Evolutionary conservation across 352 stramenopile species (phyloP).

Genomic region (Globisporangium rhizosaccharum): DNA sequence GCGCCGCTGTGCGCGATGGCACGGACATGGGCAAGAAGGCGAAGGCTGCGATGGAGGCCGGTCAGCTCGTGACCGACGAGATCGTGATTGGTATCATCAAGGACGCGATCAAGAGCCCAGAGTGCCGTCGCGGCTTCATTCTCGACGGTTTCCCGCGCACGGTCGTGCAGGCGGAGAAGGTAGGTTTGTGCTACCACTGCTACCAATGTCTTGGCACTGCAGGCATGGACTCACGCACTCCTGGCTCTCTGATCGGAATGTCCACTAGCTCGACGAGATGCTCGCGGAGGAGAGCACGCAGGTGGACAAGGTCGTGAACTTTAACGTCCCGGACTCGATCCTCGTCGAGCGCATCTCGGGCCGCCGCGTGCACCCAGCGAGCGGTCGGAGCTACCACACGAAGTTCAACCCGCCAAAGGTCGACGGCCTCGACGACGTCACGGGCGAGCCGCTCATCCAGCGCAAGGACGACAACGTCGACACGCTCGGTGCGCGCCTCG

Average conservation of each 20-base stretch:
- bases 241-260: background rate
- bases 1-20: constrained; percentile 93
- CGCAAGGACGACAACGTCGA: constrained; percentile 95
- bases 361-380: constrained; percentile 94
- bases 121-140: constrained; percentile 98
- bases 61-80: constrained; percentile 94
- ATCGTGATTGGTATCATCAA: constrained; percentile 99
- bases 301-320: constrained; percentile 92
- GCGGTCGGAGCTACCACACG: constrained; percentile 95
- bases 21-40: constrained; percentile 98
- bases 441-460: constrained; percentile 96
- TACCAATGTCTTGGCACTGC: no score
- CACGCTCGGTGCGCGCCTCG: constrained; percentile 89
- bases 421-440: constrained; percentile 88
- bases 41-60: constrained; percentile 98
- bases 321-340: constrained; percentile 94
- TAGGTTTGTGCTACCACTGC: constrained; percentile 11
- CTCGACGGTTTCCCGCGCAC: constrained; percentile 99
- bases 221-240: background rate
- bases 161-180: constrained; percentile 95
- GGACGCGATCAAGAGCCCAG: constrained; percentile 95
- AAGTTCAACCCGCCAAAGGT: constrained; percentile 97
- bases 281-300: constrained; percentile 85
- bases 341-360: constrained; percentile 96
- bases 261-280: constrained; percentile 92